Base-by-base conservation (phyloP, 2,329 filamentous ascomycete species). In the Xenoacremonium recifei region DNA sequence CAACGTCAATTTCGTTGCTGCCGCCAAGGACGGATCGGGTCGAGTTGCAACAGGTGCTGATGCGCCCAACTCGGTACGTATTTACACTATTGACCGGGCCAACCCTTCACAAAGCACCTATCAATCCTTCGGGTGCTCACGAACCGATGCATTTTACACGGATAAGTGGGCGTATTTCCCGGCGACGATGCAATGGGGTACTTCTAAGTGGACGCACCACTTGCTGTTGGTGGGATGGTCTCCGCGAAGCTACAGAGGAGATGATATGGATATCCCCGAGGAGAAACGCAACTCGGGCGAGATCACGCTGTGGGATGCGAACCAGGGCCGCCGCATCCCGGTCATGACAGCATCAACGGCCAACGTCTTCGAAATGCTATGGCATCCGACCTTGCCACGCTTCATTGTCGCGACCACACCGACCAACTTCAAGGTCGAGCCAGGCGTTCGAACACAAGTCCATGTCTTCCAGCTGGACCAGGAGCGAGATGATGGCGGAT, bases 321-420 rank as follows among this genome's bases (percentile, higher is more conserved):
- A 58, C 1, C 65, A 63, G 2, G 66, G 67, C 9, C 57, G 65
- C 9, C 65, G 69, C 33, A 63, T 81, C 33, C 67, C 65, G 4
- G 68, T 84, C 4, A 62, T 69, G 16, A 73, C 75, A 3, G 74
- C 71, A 2, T 73, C 72, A 1, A 73, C 71, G 1, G 72, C 79
- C 34, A 84, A 85, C 42, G 77, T 84, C 2, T 85, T 85, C 33
- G 81, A 85, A 52, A 76, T 84, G 2, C 65, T 72, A 0, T 85
- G 81, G 81, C 81, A 85, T 53, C 80, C 81, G 0, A 68, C 56
- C 0, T 65, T 75, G 34, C 62, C 67, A 3, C 66, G 68, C 17
- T 84, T 84, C 49, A 64, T 79, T 5, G 78, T 72, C 4, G 80
- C 79, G 2, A 83, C 79, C 0, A 77, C 79, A 0, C 76, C 77